phyloP scores from a whole-genome alignment of 2,329 filamentous ascomycete species.

The Diaporthe velutina region DNA sequence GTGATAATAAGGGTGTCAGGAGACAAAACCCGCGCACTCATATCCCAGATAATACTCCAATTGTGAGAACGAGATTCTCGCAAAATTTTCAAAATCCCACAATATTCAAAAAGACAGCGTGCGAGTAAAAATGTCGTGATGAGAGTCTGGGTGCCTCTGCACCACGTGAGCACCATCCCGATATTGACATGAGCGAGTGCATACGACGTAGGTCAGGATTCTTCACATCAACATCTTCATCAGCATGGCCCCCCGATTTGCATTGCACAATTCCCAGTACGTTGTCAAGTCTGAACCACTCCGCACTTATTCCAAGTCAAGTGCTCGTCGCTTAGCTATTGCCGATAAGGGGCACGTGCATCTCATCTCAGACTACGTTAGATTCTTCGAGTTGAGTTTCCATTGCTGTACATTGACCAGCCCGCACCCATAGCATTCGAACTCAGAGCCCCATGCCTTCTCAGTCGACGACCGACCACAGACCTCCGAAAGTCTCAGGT shows the following conservation, averaged over 20 bases:
- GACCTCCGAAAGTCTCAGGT: neutral
- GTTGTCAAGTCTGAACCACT: too few relatives aligned
- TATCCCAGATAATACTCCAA: neutral
- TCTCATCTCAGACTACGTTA: too few relatives aligned
- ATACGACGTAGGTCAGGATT: neutral
- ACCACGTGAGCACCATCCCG: neutral
- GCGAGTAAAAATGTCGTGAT: neutral
- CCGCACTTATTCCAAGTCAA: too few relatives aligned
- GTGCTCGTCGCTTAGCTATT: too few relatives aligned
- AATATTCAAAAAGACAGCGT: neutral
- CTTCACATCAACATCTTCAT: too few relatives aligned
- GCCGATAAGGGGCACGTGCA: too few relatives aligned
- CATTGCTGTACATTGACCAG: too few relatives aligned
- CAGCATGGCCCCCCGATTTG: too few relatives aligned
- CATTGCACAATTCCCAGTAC: too few relatives aligned
- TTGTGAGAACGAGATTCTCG: neutral
- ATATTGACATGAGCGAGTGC: neutral
- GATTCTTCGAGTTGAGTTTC: too few relatives aligned
- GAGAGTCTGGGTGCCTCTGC: too few relatives aligned
- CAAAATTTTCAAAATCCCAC: neutral
- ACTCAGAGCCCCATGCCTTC: neutral
- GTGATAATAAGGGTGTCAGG: neutral
- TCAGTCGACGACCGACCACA: neutral
- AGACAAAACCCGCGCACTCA: neutral
- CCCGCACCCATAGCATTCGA: neutral